These are phyloP conservation scores for Artemisia tridentata DNA, from an alignment of 129 eudicot genomes.

Conservation along the genomic window DNA sequence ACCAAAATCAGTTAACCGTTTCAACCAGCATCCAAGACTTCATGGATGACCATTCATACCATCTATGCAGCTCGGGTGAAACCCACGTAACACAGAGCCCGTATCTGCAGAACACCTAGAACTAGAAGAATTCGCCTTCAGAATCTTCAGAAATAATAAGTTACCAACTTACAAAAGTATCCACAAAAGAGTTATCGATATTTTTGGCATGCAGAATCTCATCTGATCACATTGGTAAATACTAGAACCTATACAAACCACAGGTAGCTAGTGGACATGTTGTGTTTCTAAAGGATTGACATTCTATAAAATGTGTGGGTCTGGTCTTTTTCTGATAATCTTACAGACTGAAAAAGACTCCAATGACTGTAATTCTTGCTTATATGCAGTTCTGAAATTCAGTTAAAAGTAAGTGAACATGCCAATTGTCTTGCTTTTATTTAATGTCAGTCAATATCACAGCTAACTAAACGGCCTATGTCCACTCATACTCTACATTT, in stretches of 20 bases:
- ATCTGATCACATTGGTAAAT: conserved; percentile 26
- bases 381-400: conserved; percentile 25
- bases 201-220: conserved; percentile 31
- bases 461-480: conserved; percentile 32
- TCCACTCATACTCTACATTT: conserved; percentile 34
- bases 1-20: conserved; percentile 28
- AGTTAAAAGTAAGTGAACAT: conserved; percentile 22
- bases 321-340: conserved; percentile 25
- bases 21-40: conserved; percentile 49
- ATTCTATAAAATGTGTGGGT: conserved; percentile 41
- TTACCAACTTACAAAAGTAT: conserved; percentile 12
- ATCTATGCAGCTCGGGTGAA: conserved; percentile 29
- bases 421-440: conserved; percentile 31
- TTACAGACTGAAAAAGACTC: conserved; percentile 43
- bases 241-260: conserved; percentile 52
- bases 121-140: conserved; percentile 21
- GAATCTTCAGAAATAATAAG: conserved; percentile 20
- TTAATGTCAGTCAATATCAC: conserved; percentile 30
- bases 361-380: conserved; percentile 36
- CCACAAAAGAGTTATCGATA: conserved; percentile 10
- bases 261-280: conserved; percentile 63
- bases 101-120: conserved; percentile 18
- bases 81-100: neutral
- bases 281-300: conserved; percentile 49
- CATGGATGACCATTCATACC: conserved; percentile 47